Base-by-base conservation (phyloP, 768 basidiomycete species). In the Trametes cinnabarina region DNA sequence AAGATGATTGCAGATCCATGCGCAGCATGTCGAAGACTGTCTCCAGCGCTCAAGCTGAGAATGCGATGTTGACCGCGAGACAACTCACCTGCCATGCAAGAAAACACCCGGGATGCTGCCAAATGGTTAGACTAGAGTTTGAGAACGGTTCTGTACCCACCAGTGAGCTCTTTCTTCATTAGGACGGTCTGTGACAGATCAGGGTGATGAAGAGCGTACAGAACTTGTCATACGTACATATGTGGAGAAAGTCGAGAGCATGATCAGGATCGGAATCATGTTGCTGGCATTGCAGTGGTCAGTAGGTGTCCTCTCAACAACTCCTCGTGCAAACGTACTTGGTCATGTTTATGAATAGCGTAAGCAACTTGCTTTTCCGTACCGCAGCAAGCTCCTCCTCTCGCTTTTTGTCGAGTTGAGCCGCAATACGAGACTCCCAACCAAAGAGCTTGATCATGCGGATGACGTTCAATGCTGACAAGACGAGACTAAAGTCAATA, bases 181-280 rank as follows among this genome's bases (percentile, higher is more conserved):
- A 78, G 66, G 3, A 77, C 44, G 6, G 77, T 76, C 69, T 70
- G 14, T 23, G 25, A 7, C 0, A 28, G 3, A 15, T 51, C 25
- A n/a, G n/a, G n/a, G 7, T 14, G 4, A 8, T 2, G 32, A 11
- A 3, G 15, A 10, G 20, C 14, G 1, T 5, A 20, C 3, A 34
- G 32, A 14, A 11, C 14, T 12, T 5, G 4, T 6, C 10, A 11
- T 17, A 65, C 82, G 53, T 71, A 84, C 77, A 60, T 85, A 89
- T 8, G 81, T 77, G 4, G 79, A 74, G 65, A 81, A 90, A 1
- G 85, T 84, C 14, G 79, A 76, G 37, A 86, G 62, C 87, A 90
- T 90, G 34, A 81, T 83, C 1, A 80, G 39, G 9, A 88, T 66
- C 0, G 88, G 87, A 39, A 89, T 77, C 30, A 82, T 50, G 61